Conservation (phyloP, 2,329 filamentous ascomycete genomes). For the Colletotrichum sp. region DNA sequence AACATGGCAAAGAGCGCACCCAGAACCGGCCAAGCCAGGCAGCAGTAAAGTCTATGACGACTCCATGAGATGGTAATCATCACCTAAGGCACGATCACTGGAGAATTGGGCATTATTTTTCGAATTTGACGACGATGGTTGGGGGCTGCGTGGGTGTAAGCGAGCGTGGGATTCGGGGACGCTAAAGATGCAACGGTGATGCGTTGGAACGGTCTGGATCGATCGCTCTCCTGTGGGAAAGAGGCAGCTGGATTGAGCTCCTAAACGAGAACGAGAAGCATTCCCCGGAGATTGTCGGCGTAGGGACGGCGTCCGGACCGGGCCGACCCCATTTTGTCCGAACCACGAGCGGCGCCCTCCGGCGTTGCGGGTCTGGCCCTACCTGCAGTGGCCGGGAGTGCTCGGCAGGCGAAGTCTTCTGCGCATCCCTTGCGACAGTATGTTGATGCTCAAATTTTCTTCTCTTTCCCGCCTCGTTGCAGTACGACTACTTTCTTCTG, state of each 20-base stretch:
- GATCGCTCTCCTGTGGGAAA: background rate
- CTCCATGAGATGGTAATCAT: background rate
- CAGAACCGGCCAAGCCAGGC: background rate
- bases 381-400: background rate
- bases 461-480: background rate
- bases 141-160: background rate
- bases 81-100: background rate
- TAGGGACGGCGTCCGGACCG: background rate
- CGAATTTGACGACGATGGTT: background rate
- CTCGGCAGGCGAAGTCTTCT: background rate
- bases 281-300: background rate
- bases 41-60: slow-evolving; percentile 7
- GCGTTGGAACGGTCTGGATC: background rate
- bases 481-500: background rate
- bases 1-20: background rate
- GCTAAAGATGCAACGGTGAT: background rate
- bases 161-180: background rate
- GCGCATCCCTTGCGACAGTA: background rate
- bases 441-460: background rate
- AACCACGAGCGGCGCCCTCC: background rate
- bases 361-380: background rate
- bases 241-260: background rate
- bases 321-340: background rate
- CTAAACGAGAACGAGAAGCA: background rate
- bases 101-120: background rate